Evolutionary conservation across 2,329 filamentous ascomycete genomes (phyloP), one percentile per base, ranked within the genome.

Genomic region (Microthyrium microscopicum): DNA sequence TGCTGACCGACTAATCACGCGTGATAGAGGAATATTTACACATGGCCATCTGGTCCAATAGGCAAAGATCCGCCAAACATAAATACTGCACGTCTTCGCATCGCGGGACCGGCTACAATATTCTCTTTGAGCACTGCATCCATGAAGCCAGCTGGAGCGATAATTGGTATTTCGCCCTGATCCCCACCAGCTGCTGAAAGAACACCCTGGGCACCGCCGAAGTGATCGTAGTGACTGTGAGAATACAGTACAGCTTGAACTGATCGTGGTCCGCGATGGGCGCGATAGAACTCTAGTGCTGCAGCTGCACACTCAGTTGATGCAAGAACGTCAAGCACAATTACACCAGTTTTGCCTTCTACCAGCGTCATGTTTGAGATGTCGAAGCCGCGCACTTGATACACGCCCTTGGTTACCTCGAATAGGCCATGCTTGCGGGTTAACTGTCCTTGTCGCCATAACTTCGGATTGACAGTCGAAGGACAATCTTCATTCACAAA

Each of bases 221-320:
- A n/a, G n/a, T n/a, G n/a, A n/a, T n/a, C n/a, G n/a, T n/a, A n/a
- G 39, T 60, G 56, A 3, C 46, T 56, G 36, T 61, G 57, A 5
- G 56, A 51, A 40, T 58, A 60, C n/a, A 60, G 48, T 28, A 60
- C 38, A 3, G 45, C 57, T 1, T 40, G 49, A 13, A 59, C 43
- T 1, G 38, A 31, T 13, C 43, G 40, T 6, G 41, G 30, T 20
- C 42, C 42, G 5, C 46, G 44, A 31, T 49, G 39, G 9, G 38
- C 30, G 15, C 46, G 44, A 39, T 60, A 61, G 4, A 60, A 40
- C 1, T 44, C 33, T 3, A 59, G 26, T 1, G 46, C 55, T 4
- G 49, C 48, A 5, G 41, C 40, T 3, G 51, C 55, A 20, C 46
- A 50, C 41, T 61, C 56, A 12, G 38, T 38, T 0, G 51, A 57